Evolutionary conservation across 495 filamentous ascomycete species (phyloP).

Genomic region (Trichocladium antarcticum): DNA sequence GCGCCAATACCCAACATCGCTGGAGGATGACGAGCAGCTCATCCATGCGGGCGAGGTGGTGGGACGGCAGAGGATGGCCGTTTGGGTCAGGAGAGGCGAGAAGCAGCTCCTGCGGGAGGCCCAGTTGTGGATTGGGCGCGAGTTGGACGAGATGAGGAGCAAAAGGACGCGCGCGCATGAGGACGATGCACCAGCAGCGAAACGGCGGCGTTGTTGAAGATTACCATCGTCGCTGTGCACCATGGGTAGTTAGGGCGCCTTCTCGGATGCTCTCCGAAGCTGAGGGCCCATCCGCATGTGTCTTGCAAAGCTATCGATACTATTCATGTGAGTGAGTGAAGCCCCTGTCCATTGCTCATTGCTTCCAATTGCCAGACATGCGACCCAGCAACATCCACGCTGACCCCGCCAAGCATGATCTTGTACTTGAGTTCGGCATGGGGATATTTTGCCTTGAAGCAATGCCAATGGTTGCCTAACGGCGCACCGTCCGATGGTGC

Average conservation of each 20-base stretch:
- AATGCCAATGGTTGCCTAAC: too few species aligned
- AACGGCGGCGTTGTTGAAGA: constrained; percentile 15
- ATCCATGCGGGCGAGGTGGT: constrained; percentile 30
- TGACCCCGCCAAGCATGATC: too few species aligned
- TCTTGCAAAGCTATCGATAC: too few species aligned
- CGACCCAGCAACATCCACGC: too few species aligned
- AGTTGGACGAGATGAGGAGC: constrained; percentile 8
- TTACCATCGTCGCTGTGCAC: not conserved
- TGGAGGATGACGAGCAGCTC: constrained; percentile 51
- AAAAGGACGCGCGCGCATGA: not conserved
- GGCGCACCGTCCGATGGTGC: too few species aligned
- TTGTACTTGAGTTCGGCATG: too few species aligned
- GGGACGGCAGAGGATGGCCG: constrained; percentile 47
- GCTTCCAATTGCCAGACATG: too few species aligned
- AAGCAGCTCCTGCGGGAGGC: constrained; percentile 55
- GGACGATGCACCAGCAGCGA: constrained; percentile 13
- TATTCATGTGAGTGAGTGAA: too few species aligned
- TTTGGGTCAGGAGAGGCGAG: constrained; percentile 70
- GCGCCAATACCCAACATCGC: constrained; percentile 50
- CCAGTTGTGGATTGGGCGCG: constrained; percentile 10
- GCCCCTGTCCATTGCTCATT: too few species aligned
- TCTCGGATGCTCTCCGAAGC: not conserved
- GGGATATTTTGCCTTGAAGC: too few species aligned
- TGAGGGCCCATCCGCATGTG: too few species aligned
- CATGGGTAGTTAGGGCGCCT: not conserved